Evolutionary conservation across 2,329 filamentous ascomycete genomes (phyloP), one percentile per base, ranked within the genome.

Genomic region (Paraphaeosphaeria minitans): DNA sequence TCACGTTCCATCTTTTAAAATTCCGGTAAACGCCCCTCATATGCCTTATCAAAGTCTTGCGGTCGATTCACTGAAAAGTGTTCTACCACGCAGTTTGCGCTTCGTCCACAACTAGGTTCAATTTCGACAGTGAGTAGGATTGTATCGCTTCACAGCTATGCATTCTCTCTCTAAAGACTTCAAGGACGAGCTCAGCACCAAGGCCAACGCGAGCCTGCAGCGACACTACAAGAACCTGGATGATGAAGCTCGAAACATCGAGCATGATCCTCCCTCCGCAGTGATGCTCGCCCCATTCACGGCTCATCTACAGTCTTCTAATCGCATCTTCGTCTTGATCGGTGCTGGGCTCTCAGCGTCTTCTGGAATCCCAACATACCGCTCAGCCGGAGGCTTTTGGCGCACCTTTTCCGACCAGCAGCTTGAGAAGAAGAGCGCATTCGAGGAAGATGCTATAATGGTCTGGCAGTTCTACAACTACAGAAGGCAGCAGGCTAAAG

Each of bases 361-460:
- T 9, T 72, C 68, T n/a, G 66, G 67, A 21, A 55, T 73, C 2
- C 56, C 63, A 6, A 71, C 66, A 3, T 73, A 65, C 49, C 69
- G 67, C 14, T 66, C 62, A 7, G 48, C 55, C 21, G 60, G 62
- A 10, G 63, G 60, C 1, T 53, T 68, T 7, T 70, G 66, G 67
- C 39, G 59, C 5, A 66, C 55, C 7, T 61, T 63, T 35, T 59
- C 65, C 33, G 58, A 60, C 4, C 55, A 58, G 16, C 49, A 63
- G 14, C 62, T 68, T 6, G 54, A 63, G 12, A 64, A 60, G 21
- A 56, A 53, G 13, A 47, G 33, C 10, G 57, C 59, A 10, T 71
- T 70, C 49, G 27, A 56, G n/a, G 53, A 55, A 7, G 51, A 54
- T 45, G 48, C 55, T 1, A 41, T 50, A 16, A 22, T 53, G 19